These are phyloP conservation scores for Kazachstania bromeliacearum DNA, from an alignment of 805 yeast genomes.

Conservation along the genomic window DNA sequence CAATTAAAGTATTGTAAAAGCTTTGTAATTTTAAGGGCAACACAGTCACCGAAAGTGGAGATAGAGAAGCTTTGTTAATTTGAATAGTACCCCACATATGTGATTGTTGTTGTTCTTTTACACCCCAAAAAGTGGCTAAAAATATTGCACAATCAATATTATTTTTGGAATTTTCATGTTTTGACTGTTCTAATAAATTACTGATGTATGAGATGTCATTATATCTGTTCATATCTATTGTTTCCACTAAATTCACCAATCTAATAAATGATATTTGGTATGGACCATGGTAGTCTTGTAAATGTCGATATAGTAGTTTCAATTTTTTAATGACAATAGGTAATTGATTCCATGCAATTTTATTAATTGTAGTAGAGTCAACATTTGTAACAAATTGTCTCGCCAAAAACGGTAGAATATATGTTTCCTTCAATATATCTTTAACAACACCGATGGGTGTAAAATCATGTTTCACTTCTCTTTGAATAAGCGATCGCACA, in stretches of 20 bases:
- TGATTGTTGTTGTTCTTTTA: conserved; percentile 38
- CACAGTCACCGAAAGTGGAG: conserved; percentile 37
- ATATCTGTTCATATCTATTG: conserved; percentile 23
- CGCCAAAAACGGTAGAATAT: conserved; percentile 28
- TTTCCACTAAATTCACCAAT: conserved; percentile 30
- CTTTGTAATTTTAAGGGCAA: conserved; percentile 34
- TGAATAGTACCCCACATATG: conserved; percentile 36
- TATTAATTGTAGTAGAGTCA: conserved; percentile 31
- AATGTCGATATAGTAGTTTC: conserved; percentile 37
- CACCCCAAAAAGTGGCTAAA: conserved; percentile 40
- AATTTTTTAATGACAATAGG: conserved; percentile 35
- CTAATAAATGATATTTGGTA: conserved; percentile 33
- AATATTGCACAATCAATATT: conserved; percentile 22
- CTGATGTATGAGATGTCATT: not conserved
- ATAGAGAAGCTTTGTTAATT: conserved; percentile 25
- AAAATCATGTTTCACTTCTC: conserved; percentile 16
- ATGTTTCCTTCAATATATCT: conserved; percentile 19
- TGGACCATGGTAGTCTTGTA: conserved; percentile 36
- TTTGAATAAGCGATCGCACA: conserved; percentile 9
- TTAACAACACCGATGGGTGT: conserved; percentile 28
- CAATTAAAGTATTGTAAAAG: conserved; percentile 27
- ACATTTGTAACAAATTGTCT: conserved; percentile 28
- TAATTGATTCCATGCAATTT: conserved; percentile 33
- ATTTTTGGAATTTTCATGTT: not conserved
- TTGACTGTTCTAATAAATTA: not conserved